phyloP scores from a whole-genome alignment of 805 yeast genomes.

The Candida railenensis region DNA sequence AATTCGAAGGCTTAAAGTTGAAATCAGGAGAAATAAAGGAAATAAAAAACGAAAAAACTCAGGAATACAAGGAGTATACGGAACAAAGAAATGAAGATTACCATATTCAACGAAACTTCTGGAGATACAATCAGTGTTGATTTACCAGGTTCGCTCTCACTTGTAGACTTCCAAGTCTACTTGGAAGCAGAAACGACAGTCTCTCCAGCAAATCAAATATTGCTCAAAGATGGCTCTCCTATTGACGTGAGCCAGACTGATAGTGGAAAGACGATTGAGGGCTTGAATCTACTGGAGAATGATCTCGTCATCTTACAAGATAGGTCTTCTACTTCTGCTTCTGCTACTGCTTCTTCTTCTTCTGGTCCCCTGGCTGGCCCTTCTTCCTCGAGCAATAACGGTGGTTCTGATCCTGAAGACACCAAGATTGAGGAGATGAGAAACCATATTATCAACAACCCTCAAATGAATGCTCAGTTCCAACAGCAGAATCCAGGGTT shows the following conservation, averaged over 20 bases:
- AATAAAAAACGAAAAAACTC: neutral
- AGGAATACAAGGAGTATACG: too few relatives aligned
- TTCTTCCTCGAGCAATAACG: neutral
- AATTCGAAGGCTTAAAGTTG: too few relatives aligned
- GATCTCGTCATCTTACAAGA: slow-evolving; percentile 53
- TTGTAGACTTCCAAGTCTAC: slow-evolving; percentile 71
- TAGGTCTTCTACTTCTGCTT: slow-evolving; percentile 7
- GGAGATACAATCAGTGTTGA: slow-evolving; percentile 49
- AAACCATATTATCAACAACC: slow-evolving; percentile 46
- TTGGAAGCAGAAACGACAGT: slow-evolving; percentile 68
- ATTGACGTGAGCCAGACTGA: slow-evolving; percentile 48
- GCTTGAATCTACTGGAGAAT: slow-evolving; percentile 51
- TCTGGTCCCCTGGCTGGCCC: neutral
- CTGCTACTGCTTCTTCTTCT: slow-evolving; percentile 3
- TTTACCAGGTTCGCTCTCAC: slow-evolving; percentile 59
- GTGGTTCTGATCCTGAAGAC: slow-evolving; percentile 14
- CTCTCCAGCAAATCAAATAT: slow-evolving; percentile 38
- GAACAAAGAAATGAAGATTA: slow-evolving; percentile 25
- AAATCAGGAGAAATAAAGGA: neutral
- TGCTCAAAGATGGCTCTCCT: neutral
- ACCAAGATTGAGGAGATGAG: slow-evolving; percentile 48
- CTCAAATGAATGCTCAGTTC: slow-evolving; percentile 36
- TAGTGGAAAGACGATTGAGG: slow-evolving; percentile 43
- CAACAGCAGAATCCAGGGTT: slow-evolving; percentile 46
- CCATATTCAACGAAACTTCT: slow-evolving; percentile 21